Conservation (phyloP, 306 rosid species). For the Vigna hirtella region DNA sequence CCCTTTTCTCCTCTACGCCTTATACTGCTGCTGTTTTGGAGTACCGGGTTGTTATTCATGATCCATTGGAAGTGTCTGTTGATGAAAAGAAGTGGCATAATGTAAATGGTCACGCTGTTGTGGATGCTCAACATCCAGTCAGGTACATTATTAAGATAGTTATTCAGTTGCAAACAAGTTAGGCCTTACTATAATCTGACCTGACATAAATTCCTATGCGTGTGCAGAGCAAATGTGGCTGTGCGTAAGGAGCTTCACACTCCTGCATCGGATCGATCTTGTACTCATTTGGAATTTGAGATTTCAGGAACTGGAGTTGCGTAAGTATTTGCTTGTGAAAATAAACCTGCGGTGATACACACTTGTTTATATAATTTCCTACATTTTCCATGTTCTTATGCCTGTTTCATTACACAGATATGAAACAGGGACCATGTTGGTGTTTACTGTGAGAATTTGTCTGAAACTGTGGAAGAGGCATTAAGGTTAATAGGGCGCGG, state of each 20-base stretch:
- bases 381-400: slow-evolving; percentile 34
- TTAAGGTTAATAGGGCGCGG: slow-evolving; percentile 52
- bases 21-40: slow-evolving; percentile 89
- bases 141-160: slow-evolving; percentile 54
- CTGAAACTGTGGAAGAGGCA: slow-evolving; percentile 86
- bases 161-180: slow-evolving; percentile 26
- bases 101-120: slow-evolving; percentile 79
- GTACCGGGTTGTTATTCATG: slow-evolving; percentile 76
- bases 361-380: slow-evolving; percentile 14
- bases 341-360: slow-evolving; percentile 8
- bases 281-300: slow-evolving; percentile 95
- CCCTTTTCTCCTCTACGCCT: slow-evolving; percentile 60
- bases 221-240: slow-evolving; percentile 89
- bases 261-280: slow-evolving; percentile 88
- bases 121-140: slow-evolving; percentile 98
- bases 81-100: slow-evolving; percentile 71
- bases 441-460: slow-evolving; percentile 88
- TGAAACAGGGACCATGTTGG: slow-evolving; percentile 99
- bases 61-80: slow-evolving; percentile 56
- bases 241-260: slow-evolving; percentile 91
- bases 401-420: slow-evolving; percentile 62
- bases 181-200: slow-evolving; percentile 46
- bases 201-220: slow-evolving; percentile 47
- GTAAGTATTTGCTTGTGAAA: slow-evolving; percentile 59
- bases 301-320: slow-evolving; percentile 74